Conservation (phyloP, 176 grass and related monocot genomes). For the Eragrostis curvula region DNA sequence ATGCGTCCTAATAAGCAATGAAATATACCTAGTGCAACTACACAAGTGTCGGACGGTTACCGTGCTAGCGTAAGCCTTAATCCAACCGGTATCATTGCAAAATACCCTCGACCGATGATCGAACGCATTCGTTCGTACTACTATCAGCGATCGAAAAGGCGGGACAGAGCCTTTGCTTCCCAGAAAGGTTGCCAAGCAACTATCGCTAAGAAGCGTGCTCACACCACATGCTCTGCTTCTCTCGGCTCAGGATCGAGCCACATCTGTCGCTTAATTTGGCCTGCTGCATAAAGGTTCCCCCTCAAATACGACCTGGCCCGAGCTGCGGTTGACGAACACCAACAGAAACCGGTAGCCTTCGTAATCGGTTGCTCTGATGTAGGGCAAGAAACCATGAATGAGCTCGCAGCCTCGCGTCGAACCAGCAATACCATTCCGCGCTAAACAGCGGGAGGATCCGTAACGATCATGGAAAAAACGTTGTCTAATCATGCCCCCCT, state of each 20-base stretch:
- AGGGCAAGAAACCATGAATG: not conserved
- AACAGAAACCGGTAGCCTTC: too few relatives aligned
- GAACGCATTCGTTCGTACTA: not conserved
- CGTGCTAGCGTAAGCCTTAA: not conserved
- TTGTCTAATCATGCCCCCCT: too few relatives aligned
- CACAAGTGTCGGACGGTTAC: not conserved
- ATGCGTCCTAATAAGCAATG: not conserved
- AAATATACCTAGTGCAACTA: not conserved
- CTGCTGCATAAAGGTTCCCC: too few relatives aligned
- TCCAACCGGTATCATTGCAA: not conserved
- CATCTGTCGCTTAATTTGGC: not conserved
- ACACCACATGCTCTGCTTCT: not conserved
- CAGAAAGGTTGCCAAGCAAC: not conserved
- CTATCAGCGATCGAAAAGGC: not conserved
- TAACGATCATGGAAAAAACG: too few relatives aligned
- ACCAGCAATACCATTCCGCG: too few relatives aligned
- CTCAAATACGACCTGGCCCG: too few relatives aligned
- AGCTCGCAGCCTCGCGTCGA: not conserved
- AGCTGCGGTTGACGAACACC: too few relatives aligned
- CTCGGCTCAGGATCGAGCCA: not conserved
- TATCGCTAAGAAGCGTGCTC: not conserved
- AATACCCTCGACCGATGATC: not conserved
- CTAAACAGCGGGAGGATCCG: too few relatives aligned
- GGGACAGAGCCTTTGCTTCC: not conserved
- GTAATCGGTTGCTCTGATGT: too few relatives aligned